Conservation (phyloP, 2,329 filamentous ascomycete species). For the Decorospora gaudefroyi region DNA sequence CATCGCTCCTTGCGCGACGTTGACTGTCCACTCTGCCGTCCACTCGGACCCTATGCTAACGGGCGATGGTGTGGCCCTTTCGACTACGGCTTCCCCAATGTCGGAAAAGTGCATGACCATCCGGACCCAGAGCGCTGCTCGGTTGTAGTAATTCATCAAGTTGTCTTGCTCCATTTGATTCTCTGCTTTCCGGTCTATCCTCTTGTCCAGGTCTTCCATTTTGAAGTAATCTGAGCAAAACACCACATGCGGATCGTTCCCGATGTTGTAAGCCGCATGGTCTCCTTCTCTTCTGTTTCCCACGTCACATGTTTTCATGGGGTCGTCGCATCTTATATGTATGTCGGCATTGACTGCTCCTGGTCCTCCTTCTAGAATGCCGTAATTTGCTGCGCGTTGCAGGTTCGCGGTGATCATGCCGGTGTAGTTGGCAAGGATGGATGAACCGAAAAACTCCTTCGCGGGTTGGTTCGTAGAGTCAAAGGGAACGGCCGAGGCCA, state of each 20-base stretch:
- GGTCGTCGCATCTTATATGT: slow-evolving; percentile 44
- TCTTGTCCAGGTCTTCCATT: slow-evolving; percentile 30
- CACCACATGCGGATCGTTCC: slow-evolving; percentile 43
- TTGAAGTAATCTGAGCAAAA: slow-evolving; percentile 41
- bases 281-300: slow-evolving; percentile 37
- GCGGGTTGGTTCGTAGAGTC: slow-evolving; percentile 30
- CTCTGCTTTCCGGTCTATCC: slow-evolving; percentile 30
- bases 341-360: slow-evolving; percentile 36
- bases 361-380: slow-evolving; percentile 27
- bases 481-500: slow-evolving; percentile 32
- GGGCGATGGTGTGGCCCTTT: slow-evolving; percentile 21
- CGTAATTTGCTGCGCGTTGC: slow-evolving; percentile 37
- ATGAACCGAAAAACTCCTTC: slow-evolving; percentile 38
- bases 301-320: slow-evolving; percentile 31
- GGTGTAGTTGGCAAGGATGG: slow-evolving; percentile 34
- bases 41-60: no score
- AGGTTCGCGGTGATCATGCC: slow-evolving; percentile 37
- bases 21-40: slow-evolving; percentile 28
- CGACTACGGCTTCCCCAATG: slow-evolving; percentile 36
- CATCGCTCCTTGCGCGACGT: slow-evolving; percentile 30
- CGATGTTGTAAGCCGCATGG: slow-evolving; percentile 43
- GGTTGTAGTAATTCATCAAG: slow-evolving; percentile 41
- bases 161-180: slow-evolving; percentile 31
- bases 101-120: slow-evolving; percentile 44
- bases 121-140: slow-evolving; percentile 42